Evolutionary conservation across 768 basidiomycete genomes (phyloP).

Genomic region (Lyophyllum shimeji): DNA sequence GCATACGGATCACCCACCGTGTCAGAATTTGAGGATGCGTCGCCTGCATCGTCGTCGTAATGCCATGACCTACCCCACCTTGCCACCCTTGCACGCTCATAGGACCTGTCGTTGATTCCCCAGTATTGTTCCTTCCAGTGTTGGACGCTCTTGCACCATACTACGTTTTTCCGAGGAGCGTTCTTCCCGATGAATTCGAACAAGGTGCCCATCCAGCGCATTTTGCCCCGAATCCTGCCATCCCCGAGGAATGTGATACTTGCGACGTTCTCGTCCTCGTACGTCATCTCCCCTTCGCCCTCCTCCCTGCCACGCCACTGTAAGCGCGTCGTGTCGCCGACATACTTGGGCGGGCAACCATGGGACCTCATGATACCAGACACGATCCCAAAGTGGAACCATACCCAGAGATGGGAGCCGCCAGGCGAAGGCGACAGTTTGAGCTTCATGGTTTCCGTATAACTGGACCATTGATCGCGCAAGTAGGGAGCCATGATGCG

Average conservation of each 20-base stretch:
- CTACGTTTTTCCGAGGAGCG: slow-evolving; percentile 2
- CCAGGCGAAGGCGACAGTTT: slow-evolving; percentile 24
- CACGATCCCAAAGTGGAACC: slow-evolving; percentile 24
- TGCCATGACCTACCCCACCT: slow-evolving; percentile 22
- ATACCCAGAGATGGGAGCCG: slow-evolving; percentile 24
- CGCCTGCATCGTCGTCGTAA: slow-evolving; percentile 10
- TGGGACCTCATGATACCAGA: slow-evolving; percentile 23
- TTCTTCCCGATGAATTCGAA: slow-evolving; percentile 22
- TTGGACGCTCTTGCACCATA: slow-evolving; percentile 12
- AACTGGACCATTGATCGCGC: slow-evolving; percentile 13
- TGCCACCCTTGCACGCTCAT: slow-evolving; percentile 14
- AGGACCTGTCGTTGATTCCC: slow-evolving; percentile 16
- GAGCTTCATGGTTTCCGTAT: slow-evolving; percentile 10
- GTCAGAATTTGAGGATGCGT: slow-evolving; percentile 15
- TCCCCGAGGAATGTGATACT: slow-evolving; percentile 22
- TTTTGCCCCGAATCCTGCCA: slow-evolving; percentile 19
- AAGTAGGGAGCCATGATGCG: slow-evolving; percentile 21
- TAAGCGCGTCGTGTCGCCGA: slow-evolving; percentile 14
- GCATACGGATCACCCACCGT: slow-evolving; percentile 7
- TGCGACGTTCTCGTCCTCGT: slow-evolving; percentile 15
- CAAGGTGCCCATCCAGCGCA: slow-evolving; percentile 14
- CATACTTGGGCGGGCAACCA: slow-evolving; percentile 6
- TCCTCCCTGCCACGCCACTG: slow-evolving; percentile 23
- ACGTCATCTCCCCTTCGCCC: slow-evolving; percentile 16
- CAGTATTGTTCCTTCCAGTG: slow-evolving; percentile 23